These are phyloP conservation scores for Botryotinia calthae DNA, from an alignment of 2,329 filamentous ascomycete genomes.

Conservation along the genomic window DNA sequence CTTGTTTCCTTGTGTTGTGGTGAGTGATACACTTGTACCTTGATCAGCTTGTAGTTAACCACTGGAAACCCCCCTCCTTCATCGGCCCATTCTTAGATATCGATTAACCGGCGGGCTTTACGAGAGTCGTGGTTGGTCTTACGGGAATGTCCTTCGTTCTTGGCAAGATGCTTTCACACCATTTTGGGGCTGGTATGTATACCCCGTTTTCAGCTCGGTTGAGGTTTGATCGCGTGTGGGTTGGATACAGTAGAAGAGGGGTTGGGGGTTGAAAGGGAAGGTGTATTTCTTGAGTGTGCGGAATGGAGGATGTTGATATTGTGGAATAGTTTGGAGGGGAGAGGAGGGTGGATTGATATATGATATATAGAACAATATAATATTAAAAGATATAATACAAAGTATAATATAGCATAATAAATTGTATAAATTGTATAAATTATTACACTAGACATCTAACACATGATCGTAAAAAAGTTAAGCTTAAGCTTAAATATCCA, in stretches of 20 bases:
- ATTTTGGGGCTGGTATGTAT: background rate
- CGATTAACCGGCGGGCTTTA: too few relatives aligned
- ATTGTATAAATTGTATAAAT: background rate
- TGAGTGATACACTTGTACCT: too few relatives aligned
- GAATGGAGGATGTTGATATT: background rate
- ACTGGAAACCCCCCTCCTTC: too few relatives aligned
- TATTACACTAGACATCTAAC: too few relatives aligned
- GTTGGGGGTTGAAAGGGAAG: background rate
- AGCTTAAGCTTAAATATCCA: background rate
- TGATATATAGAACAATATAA: too few relatives aligned
- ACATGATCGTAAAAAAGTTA: background rate
- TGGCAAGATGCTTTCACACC: background rate
- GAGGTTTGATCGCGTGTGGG: background rate
- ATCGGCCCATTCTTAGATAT: too few relatives aligned
- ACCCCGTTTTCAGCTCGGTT: background rate
- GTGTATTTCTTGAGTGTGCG: too few relatives aligned
- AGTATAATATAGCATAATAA: background rate
- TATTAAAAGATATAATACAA: background rate
- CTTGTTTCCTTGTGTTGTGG: too few relatives aligned
- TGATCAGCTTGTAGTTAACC: too few relatives aligned
- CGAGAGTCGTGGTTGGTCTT: background rate
- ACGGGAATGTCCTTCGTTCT: background rate
- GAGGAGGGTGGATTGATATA: background rate
- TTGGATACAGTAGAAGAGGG: too few relatives aligned
- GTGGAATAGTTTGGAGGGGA: background rate